Evolutionary conservation across 805 yeast species (phyloP).

Genomic region (Barnettozyma botsteinii): DNA sequence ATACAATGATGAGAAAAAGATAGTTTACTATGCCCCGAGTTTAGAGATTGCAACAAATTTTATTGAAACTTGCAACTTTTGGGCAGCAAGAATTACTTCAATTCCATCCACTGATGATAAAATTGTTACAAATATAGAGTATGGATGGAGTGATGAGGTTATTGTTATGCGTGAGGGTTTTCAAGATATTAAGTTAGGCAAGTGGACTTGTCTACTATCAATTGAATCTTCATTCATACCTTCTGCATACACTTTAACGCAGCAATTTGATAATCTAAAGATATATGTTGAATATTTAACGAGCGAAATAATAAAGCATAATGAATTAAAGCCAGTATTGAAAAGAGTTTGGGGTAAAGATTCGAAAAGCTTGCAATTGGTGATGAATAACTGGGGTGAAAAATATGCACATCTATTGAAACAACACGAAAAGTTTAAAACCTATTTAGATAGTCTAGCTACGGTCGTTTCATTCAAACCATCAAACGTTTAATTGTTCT

Average conservation of each 20-base stretch:
- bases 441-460: conserved; percentile 30
- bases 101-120: conserved; percentile 67
- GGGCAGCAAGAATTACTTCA: conserved; percentile 84
- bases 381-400: conserved; percentile 38
- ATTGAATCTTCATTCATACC: conserved; percentile 27
- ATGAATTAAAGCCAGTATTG: conserved; percentile 32
- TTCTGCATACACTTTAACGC: conserved; percentile 26
- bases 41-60: conserved; percentile 60
- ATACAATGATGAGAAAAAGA: conserved; percentile 16
- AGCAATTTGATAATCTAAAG: conserved; percentile 36
- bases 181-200: conserved; percentile 13
- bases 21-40: conserved; percentile 23
- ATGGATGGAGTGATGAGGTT: conserved; percentile 57
- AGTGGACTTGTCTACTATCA: conserved; percentile 24
- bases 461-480: conserved; percentile 24
- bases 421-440: conserved; percentile 31
- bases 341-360: conserved; percentile 30
- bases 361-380: conserved; percentile 22
- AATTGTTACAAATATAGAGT: conserved; percentile 67
- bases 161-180: conserved; percentile 22
- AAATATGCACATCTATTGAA: conserved; percentile 33
- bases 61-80: conserved; percentile 76
- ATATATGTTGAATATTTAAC: conserved; percentile 36
- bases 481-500: conserved; percentile 13
- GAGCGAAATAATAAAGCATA: conserved; percentile 38